Evolutionary conservation across 305 asterid species (phyloP), one percentile per base, ranked within the genome.

Genomic region (Petunia hybrid): DNA sequence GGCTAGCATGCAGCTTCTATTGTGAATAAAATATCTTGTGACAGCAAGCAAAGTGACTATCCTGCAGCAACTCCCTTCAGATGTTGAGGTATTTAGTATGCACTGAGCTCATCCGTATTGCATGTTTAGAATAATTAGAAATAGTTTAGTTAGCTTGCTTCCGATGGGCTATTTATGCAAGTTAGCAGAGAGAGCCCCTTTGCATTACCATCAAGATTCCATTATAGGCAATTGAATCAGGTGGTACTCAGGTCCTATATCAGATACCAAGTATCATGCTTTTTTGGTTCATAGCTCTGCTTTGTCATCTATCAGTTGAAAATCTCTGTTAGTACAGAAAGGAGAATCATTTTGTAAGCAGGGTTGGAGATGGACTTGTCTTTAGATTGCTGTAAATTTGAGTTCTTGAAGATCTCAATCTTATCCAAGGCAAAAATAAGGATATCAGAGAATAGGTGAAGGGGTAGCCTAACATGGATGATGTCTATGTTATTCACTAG

Each of bases 251-350:
- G 87, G 94, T 91, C 83, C 87, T 94, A 35, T 92, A 86, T 57
- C 94, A 89, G 90, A 86, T 92, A 90, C 93, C 86, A 92, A 91
- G 97, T 92, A 90, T 94, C 86, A 92, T 93, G 97, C 97, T 94
- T 88, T 94, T 95, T 7, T 92, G 94, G 71, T 92, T 91, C 83
- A 85, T 94, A 97, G 83, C 92, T 6, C 97, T 92, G 97, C 93
- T 90, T 48, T 53, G 83, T 80, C 16, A 55, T 22, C 31, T 38
- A 64, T 64, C 36, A 38, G 69, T 8, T 38, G 70, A 38, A 64
- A 38, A 64, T 64, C 42, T 36, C 22, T 10, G 69, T 12, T 63
- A 36, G 45, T 64, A 64, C 45, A 5, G 46, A 64, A 36, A 41
- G 70, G 70, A 64, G n/a, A 64, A 38, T 22, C 31, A 38, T 64